phyloP scores from a whole-genome alignment of 176 grass and related monocot genomes.

The Aegilops umbellulata region DNA sequence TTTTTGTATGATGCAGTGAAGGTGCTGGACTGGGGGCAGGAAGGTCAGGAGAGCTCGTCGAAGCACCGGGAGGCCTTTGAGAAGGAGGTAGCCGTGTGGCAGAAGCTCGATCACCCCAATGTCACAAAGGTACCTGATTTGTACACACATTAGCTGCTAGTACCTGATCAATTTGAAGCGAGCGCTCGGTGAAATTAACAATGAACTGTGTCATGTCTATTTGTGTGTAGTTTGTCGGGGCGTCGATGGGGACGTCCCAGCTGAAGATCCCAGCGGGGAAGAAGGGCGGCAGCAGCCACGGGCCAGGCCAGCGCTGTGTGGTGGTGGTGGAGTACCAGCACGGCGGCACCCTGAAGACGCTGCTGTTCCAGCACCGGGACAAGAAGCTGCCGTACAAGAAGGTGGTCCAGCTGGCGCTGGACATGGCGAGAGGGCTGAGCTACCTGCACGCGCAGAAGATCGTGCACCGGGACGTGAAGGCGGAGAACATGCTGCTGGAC shows the following conservation, averaged over 20 bases:
- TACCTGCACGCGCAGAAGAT: slow-evolving; percentile 81
- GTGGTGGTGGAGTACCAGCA: slow-evolving; percentile 72
- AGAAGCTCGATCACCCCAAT: slow-evolving; percentile 80
- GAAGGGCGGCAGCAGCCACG: background rate
- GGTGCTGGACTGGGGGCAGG: slow-evolving; percentile 71
- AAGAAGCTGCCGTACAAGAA: slow-evolving; percentile 63
- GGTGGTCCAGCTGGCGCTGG: slow-evolving; percentile 60
- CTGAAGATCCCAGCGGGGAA: slow-evolving; percentile 62
- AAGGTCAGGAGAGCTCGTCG: slow-evolving; percentile 41
- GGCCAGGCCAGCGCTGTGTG: slow-evolving; percentile 53
- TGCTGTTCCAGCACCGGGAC: slow-evolving; percentile 61
- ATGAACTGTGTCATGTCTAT: background rate
- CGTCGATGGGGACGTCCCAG: slow-evolving; percentile 68
- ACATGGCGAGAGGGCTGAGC: slow-evolving; percentile 75
- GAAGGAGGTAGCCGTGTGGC: slow-evolving; percentile 83
- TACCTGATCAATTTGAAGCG: background rate
- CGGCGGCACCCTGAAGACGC: slow-evolving; percentile 73
- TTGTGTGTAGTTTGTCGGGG: slow-evolving; percentile 67
- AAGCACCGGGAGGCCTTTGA: slow-evolving; percentile 71
- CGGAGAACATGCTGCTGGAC: slow-evolving; percentile 91
- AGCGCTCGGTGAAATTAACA: background rate
- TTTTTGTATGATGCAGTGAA: slow-evolving; percentile 63
- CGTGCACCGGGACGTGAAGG: slow-evolving; percentile 90
- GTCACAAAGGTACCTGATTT: slow-evolving; percentile 61
- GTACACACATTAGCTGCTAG: background rate